phyloP scores from a whole-genome alignment of 805 yeast species.

The Maudiozyma serrabonitensis region DNA sequence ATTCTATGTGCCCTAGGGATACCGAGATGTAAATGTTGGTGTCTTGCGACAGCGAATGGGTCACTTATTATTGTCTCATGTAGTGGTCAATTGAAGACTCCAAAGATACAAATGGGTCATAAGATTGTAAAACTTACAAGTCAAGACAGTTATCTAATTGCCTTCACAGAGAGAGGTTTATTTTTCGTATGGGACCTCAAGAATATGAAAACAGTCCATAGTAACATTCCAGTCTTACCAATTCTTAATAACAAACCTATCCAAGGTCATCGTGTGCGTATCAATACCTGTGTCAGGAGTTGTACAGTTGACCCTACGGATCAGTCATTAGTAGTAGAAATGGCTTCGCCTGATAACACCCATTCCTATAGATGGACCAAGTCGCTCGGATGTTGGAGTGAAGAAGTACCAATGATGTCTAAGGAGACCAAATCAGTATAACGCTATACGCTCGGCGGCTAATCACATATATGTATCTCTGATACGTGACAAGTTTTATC shows the following conservation, averaged over 20 bases:
- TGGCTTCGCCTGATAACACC: conserved; percentile 9
- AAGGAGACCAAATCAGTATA: too few species aligned
- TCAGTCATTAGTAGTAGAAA: conserved; percentile 9
- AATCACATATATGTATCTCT: too few species aligned
- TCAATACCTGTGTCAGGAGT: conserved; percentile 15
- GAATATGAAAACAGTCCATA: conserved; percentile 11
- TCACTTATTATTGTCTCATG: conserved; percentile 27
- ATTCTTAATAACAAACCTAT: conserved; percentile 18
- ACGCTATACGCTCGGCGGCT: too few species aligned
- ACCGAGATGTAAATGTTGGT: conserved; percentile 37
- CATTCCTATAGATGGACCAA: conserved; percentile 14
- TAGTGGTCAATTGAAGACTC: conserved; percentile 29
- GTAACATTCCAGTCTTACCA: conserved; percentile 23
- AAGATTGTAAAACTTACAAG: conserved; percentile 38
- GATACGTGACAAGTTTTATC: too few species aligned
- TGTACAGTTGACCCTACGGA: conserved; percentile 1
- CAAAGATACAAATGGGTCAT: conserved; percentile 37
- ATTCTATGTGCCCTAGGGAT: conserved; percentile 36
- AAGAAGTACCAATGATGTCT: too few species aligned
- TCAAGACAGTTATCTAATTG: conserved; percentile 36
- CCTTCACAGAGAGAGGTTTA: conserved; percentile 52
- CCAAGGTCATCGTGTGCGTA: conserved; percentile 21
- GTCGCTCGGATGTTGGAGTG: conserved; percentile 24
- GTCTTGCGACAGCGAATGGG: conserved; percentile 35
- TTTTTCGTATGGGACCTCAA: conserved; percentile 31